phyloP scores from a whole-genome alignment of 306 rosid species.

The Sophora flavescens region DNA sequence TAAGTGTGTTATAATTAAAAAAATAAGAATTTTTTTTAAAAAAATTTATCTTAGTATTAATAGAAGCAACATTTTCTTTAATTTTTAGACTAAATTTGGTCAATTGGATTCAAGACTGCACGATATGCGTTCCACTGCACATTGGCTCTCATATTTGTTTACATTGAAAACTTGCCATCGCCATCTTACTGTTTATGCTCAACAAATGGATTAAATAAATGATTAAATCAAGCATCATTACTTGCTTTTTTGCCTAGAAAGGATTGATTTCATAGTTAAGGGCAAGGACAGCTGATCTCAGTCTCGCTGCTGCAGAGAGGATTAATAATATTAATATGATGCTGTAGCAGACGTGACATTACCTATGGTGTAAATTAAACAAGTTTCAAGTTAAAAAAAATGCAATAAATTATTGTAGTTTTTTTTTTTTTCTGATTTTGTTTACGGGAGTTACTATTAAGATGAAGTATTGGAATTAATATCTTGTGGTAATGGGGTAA shows the following conservation, averaged over 20 bases:
- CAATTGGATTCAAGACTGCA: slow-evolving; percentile 30
- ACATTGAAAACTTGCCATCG: slow-evolving; percentile 14
- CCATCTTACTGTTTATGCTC: slow-evolving; percentile 21
- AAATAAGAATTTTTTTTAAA: too few species aligned
- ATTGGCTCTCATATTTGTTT: slow-evolving; percentile 31
- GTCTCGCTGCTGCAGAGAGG: slow-evolving; percentile 68
- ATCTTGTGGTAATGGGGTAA: too few species aligned
- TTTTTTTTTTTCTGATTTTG: too few species aligned
- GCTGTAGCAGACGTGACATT: too few species aligned
- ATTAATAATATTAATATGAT: too few species aligned
- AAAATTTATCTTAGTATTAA: background rate
- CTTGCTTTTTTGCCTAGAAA: slow-evolving; percentile 39
- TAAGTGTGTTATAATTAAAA: background rate
- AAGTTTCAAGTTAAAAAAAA: too few species aligned
- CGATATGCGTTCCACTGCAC: background rate
- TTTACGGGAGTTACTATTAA: too few species aligned
- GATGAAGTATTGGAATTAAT: too few species aligned
- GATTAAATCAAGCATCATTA: slow-evolving; percentile 35
- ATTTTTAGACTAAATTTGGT: slow-evolving; percentile 17
- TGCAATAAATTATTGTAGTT: too few species aligned
- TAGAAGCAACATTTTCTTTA: background rate
- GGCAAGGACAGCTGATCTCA: slow-evolving; percentile 84
- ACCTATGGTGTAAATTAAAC: too few species aligned
- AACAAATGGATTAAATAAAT: slow-evolving; percentile 37
- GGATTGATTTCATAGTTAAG: slow-evolving; percentile 69